Conservation (phyloP, 2,329 filamentous ascomycete genomes). For the Tolypocladium tundrense region DNA sequence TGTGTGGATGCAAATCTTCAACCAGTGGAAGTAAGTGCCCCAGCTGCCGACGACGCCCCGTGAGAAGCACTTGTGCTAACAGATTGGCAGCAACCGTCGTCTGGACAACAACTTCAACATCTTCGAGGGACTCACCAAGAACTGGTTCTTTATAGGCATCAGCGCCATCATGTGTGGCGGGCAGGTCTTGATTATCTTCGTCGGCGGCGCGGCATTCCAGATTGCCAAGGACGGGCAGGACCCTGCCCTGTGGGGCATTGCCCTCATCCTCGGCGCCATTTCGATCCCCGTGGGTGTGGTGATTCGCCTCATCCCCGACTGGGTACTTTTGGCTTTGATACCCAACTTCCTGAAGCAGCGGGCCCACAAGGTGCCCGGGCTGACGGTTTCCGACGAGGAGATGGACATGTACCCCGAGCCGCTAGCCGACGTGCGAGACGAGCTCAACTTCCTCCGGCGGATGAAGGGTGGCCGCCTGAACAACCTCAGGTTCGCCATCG, state of each 20-base stretch:
- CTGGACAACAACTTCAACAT: conserved; percentile 94
- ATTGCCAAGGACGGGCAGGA: conserved; percentile 48
- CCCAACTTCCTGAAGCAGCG: conserved; percentile 42
- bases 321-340: conserved; percentile 43
- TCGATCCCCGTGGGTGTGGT: conserved; percentile 76
- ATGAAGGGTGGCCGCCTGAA: conserved; percentile 76
- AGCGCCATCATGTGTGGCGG: conserved; percentile 80
- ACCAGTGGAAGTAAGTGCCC: conserved; percentile 75
- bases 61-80: conserved; percentile 6
- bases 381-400: conserved; percentile 57
- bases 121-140: conserved; percentile 75
- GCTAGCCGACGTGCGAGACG: conserved; percentile 65
- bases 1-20: conserved; percentile 99
- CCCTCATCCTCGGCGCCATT: conserved; percentile 70
- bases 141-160: conserved; percentile 84
- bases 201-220: conserved; percentile 73
- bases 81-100: conserved; percentile 59
- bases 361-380: conserved; percentile 34
- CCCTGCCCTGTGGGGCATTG: conserved; percentile 75
- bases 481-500: conserved; percentile 67
- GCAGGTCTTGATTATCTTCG: conserved; percentile 81
- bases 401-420: conserved; percentile 61
- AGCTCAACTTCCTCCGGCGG: conserved; percentile 69
- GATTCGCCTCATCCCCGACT: conserved; percentile 75
- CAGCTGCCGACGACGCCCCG: background rate